Evolutionary conservation across 2,329 filamentous ascomycete species (phyloP), one percentile per base, ranked within the genome.

Genomic region (Ophiocordyceps camponoti-saundersi): DNA sequence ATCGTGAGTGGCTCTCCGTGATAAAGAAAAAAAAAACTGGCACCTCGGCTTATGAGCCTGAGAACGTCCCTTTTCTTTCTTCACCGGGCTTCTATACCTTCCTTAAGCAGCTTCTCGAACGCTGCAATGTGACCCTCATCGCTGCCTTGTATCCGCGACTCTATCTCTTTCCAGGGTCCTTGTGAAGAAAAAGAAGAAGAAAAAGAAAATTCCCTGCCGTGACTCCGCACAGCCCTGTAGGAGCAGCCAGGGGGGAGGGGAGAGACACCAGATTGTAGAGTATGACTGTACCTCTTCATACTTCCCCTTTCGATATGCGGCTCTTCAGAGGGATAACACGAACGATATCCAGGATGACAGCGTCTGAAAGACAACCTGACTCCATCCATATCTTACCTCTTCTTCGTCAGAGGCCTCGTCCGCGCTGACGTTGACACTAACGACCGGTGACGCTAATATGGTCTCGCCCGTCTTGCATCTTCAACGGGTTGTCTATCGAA

Each of bases 81-180:
- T 20, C 21, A 2, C 15, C 4, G 6, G 39, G 39, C 39, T 41
- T 41, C 39, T 29, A 49, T 47, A 53, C 51, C 51, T 53, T 53
- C 51, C 51, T 21, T 40, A 53, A 52, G 15, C 45, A 21, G 48
- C 49, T 40, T 45, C 46, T 44, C 12, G 40, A 18, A 36, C 21
- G 26, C 48, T 50, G 52, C 52, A 50, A 47, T 50, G 43, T 21
- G 2, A 41, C 39, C 42, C 23, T 50, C 48, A 41, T 48, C 47
- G 44, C 34, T 29, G 26, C 36, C 44, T 43, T 10, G 29, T 49
- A 23, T 34, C 50, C 47, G 43, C 48, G 41, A 45, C 46, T 20
- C 29, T 42, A 23, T 21, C 44, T 42, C 6, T 21, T 10, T 12
- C 16, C 36, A 41, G 20, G 6, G 18, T 41, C 39, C 20, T 12